A percentile compares a stretch with the other conserved stretches of the same genome.
Conservation (phyloP, 306 rosid genomes). For the Inga oerstediana region DNA sequence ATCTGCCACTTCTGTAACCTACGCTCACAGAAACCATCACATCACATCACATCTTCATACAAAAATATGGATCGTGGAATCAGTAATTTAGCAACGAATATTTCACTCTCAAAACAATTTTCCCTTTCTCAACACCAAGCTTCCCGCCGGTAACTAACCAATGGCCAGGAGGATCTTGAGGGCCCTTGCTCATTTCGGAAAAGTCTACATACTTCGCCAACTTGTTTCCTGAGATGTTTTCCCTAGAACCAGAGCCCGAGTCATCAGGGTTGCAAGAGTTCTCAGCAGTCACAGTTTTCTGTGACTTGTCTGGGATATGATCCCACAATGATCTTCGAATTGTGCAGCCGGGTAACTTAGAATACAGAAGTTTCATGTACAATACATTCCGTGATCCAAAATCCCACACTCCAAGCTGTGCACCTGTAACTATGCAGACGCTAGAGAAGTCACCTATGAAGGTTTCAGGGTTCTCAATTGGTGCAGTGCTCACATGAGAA, state of each 20-base stretch:
- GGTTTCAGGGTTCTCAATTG: conserved; percentile 74
- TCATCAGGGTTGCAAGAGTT: conserved; percentile 36
- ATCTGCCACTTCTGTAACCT: conserved; percentile 35
- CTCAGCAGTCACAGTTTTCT: conserved; percentile 31
- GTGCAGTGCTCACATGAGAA: conserved; percentile 88
- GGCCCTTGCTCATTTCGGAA: conserved; percentile 72
- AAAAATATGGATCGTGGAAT: conserved; percentile 35
- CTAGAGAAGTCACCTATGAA: conserved; percentile 65
- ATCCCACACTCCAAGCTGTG: conserved; percentile 92
- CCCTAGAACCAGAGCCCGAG: conserved; percentile 52
- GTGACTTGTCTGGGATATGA: conserved; percentile 46
- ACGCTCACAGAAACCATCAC: conserved; percentile 44
- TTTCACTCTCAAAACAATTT: conserved; percentile 73
- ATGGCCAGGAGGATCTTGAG: conserved; percentile 78
- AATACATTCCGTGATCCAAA: conserved; percentile 75
- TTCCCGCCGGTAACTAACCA: conserved; percentile 92
- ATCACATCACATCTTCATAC: conserved; percentile 45
- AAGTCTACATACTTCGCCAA: conserved; percentile 58
- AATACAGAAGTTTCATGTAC: conserved; percentile 82
- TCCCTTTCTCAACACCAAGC: conserved; percentile 85
- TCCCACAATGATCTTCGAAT: conserved; percentile 83
- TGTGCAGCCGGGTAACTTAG: conserved; percentile 74
- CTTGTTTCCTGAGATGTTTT: conserved; percentile 49
- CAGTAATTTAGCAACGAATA: conserved; percentile 80
- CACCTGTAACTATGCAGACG: conserved; percentile 73